These are phyloP conservation scores for Penicillium subrubescens DNA, from an alignment of 495 filamentous ascomycete genomes.

Conservation along the genomic window DNA sequence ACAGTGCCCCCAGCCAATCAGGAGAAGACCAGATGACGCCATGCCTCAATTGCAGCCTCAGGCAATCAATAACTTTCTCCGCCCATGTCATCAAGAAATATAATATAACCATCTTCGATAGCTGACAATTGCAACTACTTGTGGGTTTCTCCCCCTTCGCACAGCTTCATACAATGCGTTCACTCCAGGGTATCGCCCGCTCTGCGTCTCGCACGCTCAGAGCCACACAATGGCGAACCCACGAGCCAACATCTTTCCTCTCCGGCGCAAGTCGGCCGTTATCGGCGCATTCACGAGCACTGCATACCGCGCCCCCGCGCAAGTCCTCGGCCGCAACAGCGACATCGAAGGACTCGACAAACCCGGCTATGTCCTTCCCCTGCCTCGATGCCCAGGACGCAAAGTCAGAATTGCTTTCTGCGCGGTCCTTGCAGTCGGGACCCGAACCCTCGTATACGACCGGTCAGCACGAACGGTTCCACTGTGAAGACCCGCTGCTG, in stretches of 20 bases:
- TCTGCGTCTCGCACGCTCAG: conserved; percentile 26
- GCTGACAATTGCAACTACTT: conserved; percentile 8
- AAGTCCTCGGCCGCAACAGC: conserved; percentile 35
- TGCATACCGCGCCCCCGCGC: conserved; percentile 31
- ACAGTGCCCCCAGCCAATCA: conserved; percentile 14
- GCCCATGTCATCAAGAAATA: conserved; percentile 21
- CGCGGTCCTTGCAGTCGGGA: conserved; percentile 69
- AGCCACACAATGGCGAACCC: conserved; percentile 22
- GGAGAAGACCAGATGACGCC: conserved; percentile 16
- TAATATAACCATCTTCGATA: conserved; percentile 11
- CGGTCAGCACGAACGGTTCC: conserved; percentile 75
- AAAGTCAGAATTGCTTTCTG: conserved; percentile 75
- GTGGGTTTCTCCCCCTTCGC: not conserved
- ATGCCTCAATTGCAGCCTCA: conserved; percentile 16
- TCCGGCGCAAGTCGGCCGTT: conserved; percentile 24
- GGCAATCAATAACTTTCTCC: conserved; percentile 18
- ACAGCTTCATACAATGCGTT: conserved; percentile 23
- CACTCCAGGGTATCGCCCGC: conserved; percentile 28
- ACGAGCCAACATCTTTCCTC: conserved; percentile 12
- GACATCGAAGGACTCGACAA: conserved; percentile 58
- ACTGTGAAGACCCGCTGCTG: conserved; percentile 70
- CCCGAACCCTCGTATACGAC: conserved; percentile 95
- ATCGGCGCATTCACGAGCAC: conserved; percentile 23
- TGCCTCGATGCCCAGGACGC: conserved; percentile 92
- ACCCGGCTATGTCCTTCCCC: conserved; percentile 91